Evolutionary conservation across 371 early-diverging fungal genomes (phyloP).

Genomic region (Syncephalastrum racemosum): DNA sequence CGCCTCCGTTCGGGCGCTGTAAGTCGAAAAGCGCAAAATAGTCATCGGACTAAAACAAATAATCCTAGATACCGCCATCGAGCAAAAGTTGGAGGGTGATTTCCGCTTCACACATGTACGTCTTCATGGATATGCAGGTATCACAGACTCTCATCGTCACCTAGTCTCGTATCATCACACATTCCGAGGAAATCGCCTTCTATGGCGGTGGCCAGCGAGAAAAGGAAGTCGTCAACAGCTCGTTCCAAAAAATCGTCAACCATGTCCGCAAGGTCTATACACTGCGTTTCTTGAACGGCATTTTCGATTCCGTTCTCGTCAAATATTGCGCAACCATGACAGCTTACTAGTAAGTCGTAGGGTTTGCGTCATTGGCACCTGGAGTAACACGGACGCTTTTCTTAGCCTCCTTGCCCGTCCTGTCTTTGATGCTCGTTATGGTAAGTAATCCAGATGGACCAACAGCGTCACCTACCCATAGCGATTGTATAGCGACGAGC

Average conservation of each 20-base stretch:
- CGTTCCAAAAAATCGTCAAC: slow-evolving; percentile 71
- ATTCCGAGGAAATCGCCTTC: slow-evolving; percentile 89
- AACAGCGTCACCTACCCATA: not conserved
- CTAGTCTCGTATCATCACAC: slow-evolving; percentile 77
- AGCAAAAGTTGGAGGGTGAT: slow-evolving; percentile 83
- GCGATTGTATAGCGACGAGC: slow-evolving; percentile 40
- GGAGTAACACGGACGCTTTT: not conserved
- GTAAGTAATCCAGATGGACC: slow-evolving; percentile 25
- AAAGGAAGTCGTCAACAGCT: slow-evolving; percentile 66
- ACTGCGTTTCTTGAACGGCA: slow-evolving; percentile 76
- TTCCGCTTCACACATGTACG: slow-evolving; percentile 80
- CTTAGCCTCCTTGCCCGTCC: slow-evolving; percentile 74
- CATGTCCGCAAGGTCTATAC: slow-evolving; percentile 80
- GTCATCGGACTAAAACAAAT: not conserved
- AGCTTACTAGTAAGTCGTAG: slow-evolving; percentile 68
- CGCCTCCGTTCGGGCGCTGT: slow-evolving; percentile 86
- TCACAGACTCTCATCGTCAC: slow-evolving; percentile 9
- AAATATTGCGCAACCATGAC: slow-evolving; percentile 89
- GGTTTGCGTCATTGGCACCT: too few relatives aligned
- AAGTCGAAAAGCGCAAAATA: too few relatives aligned
- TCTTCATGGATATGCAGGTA: slow-evolving; percentile 3
- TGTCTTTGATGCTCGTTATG: slow-evolving; percentile 70
- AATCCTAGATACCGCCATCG: slow-evolving; percentile 66
- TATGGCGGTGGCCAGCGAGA: slow-evolving; percentile 80
- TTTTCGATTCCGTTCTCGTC: slow-evolving; percentile 82